Base-by-base conservation (phyloP, 148 eudicot species). In the Rhododendron griersonianum region DNA sequence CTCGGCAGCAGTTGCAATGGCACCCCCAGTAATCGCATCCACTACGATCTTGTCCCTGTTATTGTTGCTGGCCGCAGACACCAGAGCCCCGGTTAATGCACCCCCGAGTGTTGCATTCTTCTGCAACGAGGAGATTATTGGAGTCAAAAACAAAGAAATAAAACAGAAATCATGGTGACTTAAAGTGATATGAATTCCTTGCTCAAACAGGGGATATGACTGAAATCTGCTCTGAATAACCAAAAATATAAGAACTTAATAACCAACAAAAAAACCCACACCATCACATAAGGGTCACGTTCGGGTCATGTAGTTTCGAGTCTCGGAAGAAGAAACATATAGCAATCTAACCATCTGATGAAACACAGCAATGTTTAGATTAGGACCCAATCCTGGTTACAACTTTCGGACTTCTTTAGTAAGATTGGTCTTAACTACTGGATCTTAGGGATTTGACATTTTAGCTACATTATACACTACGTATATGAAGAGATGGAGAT, bases 1-100 rank as follows among this genome's bases (percentile, higher is more conserved):
- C 89, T 91, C 95, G 6, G 93, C 91, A 92, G 98, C 99, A 84
- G 98, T 96, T 23, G 99, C 99, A 83, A 96, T 85, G 21, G 98
- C 98, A 80, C 95, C 98, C 86, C 99, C 98, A 21, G 96, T 84
- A 80, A 96, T 91, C 41, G 95, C 96, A 86, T 93, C 95, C 89
- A 85, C 71, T 35, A 93, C 91, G 4, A 96, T 91, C 85, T 94
- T 91, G 90, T 95, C 98, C 86, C 89, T 86, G 65, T 85, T 91
- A 48, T 90, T 91, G 74, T 84, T 90, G 85, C 85, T 86, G 65
- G 86, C 93, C 1, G 95, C 95, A 28, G 99, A 94, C 51, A 93
- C 83, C 71, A 95, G 80, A 78, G 94, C 99, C 80, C 99, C 99
- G 0, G 99, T 94, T 87, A 95, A 67, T 13, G 95, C 98, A 57